phyloP scores from a whole-genome alignment of 352 stramenopile species.

The Peronosclerospora sorghi region DNA sequence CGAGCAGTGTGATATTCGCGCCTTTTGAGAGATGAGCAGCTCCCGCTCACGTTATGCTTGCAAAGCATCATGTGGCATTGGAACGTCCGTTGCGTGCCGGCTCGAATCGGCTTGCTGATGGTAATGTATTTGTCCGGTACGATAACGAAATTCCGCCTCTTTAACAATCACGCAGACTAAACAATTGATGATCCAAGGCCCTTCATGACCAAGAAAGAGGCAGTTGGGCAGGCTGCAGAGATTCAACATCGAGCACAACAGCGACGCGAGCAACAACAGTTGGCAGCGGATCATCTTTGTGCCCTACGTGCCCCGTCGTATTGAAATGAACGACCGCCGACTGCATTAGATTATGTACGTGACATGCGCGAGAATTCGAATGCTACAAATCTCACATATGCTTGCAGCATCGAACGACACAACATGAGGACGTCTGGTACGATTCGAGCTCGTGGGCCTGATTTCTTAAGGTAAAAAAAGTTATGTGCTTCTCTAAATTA shows the following conservation, averaged over 20 bases:
- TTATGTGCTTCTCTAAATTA: neutral
- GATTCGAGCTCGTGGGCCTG: constrained; percentile 16
- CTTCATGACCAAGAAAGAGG: constrained; percentile 38
- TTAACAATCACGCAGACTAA: no score
- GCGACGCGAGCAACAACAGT: constrained; percentile 51
- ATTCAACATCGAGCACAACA: constrained; percentile 46
- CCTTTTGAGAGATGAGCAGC: constrained; percentile 34
- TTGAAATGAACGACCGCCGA: constrained; percentile 48
- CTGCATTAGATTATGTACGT: constrained; percentile 66
- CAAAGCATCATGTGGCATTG: constrained; percentile 24
- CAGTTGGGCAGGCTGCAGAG: constrained; percentile 27
- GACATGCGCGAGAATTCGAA: neutral
- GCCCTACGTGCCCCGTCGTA: constrained; percentile 37
- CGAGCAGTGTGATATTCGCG: constrained; percentile 37
- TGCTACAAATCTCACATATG: constrained; percentile 3
- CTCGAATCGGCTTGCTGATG: constrained; percentile 19
- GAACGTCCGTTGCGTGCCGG: neutral
- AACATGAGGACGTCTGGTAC: constrained; percentile 18
- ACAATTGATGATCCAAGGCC: constrained; percentile 15
- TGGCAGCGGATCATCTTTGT: constrained; percentile 45
- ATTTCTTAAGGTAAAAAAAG: constrained; percentile 35
- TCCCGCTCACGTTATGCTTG: constrained; percentile 21
- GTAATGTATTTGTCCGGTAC: constrained; percentile 20
- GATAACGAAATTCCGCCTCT: neutral
- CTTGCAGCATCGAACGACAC: constrained; percentile 32